Evolutionary conservation across 1,139 yeast species (phyloP).

Genomic region (Geotrichum aggregatum): DNA sequence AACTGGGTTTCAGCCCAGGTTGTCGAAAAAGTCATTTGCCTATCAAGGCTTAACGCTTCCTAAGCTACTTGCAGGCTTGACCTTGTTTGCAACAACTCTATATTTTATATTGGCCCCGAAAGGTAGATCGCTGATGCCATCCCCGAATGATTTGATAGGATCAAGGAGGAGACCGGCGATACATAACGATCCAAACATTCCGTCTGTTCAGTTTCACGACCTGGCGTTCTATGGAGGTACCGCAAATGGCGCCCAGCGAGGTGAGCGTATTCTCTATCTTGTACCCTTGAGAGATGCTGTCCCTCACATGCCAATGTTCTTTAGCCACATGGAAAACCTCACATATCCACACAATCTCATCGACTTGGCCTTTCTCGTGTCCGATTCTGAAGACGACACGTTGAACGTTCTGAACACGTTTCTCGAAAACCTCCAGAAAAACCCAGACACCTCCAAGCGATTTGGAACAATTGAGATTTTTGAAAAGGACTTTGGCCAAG

Average conservation of each 20-base stretch:
- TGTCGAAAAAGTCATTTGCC: too few relatives aligned
- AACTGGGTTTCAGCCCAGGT: too few relatives aligned
- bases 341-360: slow-evolving; percentile 64
- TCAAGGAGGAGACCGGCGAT: slow-evolving; percentile 17
- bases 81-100: neutral
- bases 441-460: slow-evolving; percentile 57
- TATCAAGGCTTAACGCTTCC: neutral
- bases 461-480: slow-evolving; percentile 56
- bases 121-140: neutral
- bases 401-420: slow-evolving; percentile 47
- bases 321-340: slow-evolving; percentile 54
- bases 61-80: neutral
- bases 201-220: slow-evolving; percentile 55
- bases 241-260: slow-evolving; percentile 53
- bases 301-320: slow-evolving; percentile 63
- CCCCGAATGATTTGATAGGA: neutral
- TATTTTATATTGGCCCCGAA: neutral
- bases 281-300: slow-evolving; percentile 72
- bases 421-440: slow-evolving; percentile 48
- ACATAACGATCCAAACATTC: slow-evolving; percentile 31
- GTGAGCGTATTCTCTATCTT: slow-evolving; percentile 56
- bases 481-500: slow-evolving; percentile 63
- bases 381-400: slow-evolving; percentile 67
- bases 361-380: slow-evolving; percentile 61
- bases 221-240: slow-evolving; percentile 49